These are phyloP conservation scores for Coemansia sp. DNA, from an alignment of 192 early-diverging fungal species.

Conservation along the genomic window DNA sequence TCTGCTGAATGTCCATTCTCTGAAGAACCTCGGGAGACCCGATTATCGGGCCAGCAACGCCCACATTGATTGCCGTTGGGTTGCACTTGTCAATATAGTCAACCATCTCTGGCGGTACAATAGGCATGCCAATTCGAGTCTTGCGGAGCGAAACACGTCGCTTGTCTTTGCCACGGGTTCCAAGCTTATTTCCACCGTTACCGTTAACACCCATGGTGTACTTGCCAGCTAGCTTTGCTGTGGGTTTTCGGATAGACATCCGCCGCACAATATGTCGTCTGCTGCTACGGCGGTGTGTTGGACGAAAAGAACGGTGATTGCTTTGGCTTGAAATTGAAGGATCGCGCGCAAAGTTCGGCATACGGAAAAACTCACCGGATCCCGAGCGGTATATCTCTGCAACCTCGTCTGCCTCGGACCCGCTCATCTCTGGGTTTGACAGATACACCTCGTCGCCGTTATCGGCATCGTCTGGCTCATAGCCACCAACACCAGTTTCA, in stretches of 20 bases:
- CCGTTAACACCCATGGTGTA: background rate
- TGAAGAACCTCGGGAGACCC: conserved; percentile 40
- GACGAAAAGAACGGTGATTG: background rate
- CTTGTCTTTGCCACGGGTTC: background rate
- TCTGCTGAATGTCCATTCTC: conserved; percentile 16
- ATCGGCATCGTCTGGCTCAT: background rate
- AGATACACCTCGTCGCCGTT: background rate
- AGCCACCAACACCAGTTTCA: background rate
- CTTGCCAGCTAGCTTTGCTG: background rate
- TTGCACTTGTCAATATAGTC: conserved; percentile 49
- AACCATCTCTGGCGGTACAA: conserved; percentile 49
- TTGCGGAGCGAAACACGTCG: conserved; percentile 13
- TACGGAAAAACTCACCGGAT: conserved; percentile 35
- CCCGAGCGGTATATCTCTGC: conserved; percentile 28
- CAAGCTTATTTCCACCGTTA: background rate
- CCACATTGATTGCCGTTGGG: conserved; percentile 34
- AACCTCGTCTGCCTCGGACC: conserved; percentile 16
- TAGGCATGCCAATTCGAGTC: conserved; percentile 41
- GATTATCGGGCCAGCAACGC: conserved; percentile 16
- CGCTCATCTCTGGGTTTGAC: conserved; percentile 16
- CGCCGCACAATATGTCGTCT: conserved; percentile 24
- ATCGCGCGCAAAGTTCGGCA: conserved; percentile 36
- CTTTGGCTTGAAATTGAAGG: conserved; percentile 20
- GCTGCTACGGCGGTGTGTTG: background rate
- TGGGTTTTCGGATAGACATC: conserved; percentile 14